Conservation (phyloP, 2,329 filamentous ascomycete genomes). For the Orbilia blumenaviensis region DNA sequence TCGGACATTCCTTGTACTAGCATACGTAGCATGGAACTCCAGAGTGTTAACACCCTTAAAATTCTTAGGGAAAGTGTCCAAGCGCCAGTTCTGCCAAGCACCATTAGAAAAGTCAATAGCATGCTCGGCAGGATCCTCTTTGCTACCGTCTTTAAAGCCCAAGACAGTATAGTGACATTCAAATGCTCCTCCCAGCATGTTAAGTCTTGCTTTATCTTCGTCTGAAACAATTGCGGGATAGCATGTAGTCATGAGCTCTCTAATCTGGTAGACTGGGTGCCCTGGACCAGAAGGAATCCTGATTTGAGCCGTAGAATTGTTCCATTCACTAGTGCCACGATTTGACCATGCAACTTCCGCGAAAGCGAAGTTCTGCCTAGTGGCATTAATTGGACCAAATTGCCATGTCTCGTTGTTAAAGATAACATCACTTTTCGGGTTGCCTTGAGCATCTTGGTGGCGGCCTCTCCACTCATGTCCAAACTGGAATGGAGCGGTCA, state of each 20-base stretch:
- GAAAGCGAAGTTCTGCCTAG: constrained; percentile 29
- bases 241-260: constrained; percentile 1
- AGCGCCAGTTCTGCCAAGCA: constrained; percentile 3
- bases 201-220: not conserved
- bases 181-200: not conserved
- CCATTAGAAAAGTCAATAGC: constrained; percentile 4
- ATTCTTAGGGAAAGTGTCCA: constrained; percentile 19
- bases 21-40: constrained; percentile 42
- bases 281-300: not conserved
- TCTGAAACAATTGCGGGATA: not conserved
- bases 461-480: constrained; percentile 28
- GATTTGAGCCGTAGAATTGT: not conserved
- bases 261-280: not conserved
- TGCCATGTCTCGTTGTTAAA: constrained; percentile 11
- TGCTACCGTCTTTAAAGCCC: constrained; percentile 11
- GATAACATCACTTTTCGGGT: not conserved
- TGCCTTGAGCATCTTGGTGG: constrained; percentile 31
- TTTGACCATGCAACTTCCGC: constrained; percentile 16
- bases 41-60: constrained; percentile 27
- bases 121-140: constrained; percentile 24
- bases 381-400: constrained; percentile 18
- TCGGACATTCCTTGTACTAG: constrained; percentile 24
- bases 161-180: constrained; percentile 44
- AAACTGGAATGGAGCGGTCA: constrained; percentile 25
- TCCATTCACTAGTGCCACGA: constrained; percentile 8